phyloP scores from a whole-genome alignment of 2,329 filamentous ascomycete species.

The Harringtonia lauricola region DNA sequence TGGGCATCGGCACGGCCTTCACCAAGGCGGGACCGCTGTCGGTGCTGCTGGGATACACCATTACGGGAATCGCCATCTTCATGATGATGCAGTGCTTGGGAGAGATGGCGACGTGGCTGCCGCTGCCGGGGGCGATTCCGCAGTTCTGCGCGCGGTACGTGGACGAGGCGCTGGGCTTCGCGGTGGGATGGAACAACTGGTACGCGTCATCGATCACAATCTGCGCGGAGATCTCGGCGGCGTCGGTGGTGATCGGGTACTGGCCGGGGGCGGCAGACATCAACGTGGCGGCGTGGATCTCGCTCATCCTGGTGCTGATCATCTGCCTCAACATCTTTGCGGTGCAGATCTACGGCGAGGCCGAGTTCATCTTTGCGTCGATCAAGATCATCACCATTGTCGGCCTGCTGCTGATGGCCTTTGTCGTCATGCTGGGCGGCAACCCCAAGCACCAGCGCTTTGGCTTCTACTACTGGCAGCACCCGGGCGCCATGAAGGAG shows the following conservation, averaged over 20 bases:
- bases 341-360: conserved; percentile 39
- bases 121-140: conserved; percentile 41
- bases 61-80: conserved; percentile 33
- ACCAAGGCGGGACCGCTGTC: conserved; percentile 30
- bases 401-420: conserved; percentile 44
- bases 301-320: conserved; percentile 36
- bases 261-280: conserved; percentile 21
- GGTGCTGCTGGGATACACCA: conserved; percentile 29
- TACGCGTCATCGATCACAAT: conserved; percentile 37
- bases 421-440: conserved; percentile 47
- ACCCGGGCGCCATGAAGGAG: conserved; percentile 21
- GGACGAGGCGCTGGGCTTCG: conserved; percentile 34
- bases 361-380: conserved; percentile 23
- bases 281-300: conserved; percentile 30
- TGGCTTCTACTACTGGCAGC: conserved; percentile 42
- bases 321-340: conserved; percentile 38
- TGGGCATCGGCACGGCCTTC: conserved; percentile 33
- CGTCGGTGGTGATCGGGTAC: conserved; percentile 35
- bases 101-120: conserved; percentile 52
- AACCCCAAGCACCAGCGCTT: conserved; percentile 37
- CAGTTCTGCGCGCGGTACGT: conserved; percentile 37
- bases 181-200: conserved; percentile 41
- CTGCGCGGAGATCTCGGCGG: conserved; percentile 30
- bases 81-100: conserved; percentile 31
- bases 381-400: conserved; percentile 50